Evolutionary conservation across 1,139 yeast genomes (phyloP).

Genomic region (Geotrichum reessii): DNA sequence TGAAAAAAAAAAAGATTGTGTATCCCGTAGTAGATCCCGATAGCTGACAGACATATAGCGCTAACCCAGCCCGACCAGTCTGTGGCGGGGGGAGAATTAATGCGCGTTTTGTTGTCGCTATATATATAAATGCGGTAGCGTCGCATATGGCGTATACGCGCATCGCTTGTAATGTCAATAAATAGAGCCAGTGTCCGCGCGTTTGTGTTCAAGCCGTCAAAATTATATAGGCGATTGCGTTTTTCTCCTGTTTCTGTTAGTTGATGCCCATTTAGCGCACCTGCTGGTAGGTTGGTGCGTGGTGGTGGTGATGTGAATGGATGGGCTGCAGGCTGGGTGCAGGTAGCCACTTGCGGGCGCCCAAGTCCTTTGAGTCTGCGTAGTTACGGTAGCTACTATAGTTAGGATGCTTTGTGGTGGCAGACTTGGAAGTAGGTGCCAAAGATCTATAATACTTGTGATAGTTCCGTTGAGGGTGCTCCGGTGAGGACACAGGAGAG

Average conservation of each 20-base stretch:
- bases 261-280: background rate
- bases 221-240: background rate
- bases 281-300: background rate
- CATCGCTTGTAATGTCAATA: background rate
- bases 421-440: background rate
- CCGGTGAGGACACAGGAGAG: background rate
- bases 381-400: background rate
- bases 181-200: background rate
- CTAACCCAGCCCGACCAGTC: background rate
- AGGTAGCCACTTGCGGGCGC: background rate
- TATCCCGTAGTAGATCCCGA: background rate
- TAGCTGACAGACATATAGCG: background rate
- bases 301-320: background rate
- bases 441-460: background rate
- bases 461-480: background rate
- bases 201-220: background rate
- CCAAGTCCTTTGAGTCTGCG: background rate
- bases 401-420: background rate
- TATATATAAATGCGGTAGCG: background rate
- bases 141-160: background rate
- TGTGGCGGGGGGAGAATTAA: background rate
- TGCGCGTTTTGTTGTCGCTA: background rate
- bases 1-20: background rate
- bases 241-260: background rate
- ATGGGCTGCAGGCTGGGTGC: background rate